Conservation (phyloP, 495 filamentous ascomycete species). For the Elasticomyces elasticus region DNA sequence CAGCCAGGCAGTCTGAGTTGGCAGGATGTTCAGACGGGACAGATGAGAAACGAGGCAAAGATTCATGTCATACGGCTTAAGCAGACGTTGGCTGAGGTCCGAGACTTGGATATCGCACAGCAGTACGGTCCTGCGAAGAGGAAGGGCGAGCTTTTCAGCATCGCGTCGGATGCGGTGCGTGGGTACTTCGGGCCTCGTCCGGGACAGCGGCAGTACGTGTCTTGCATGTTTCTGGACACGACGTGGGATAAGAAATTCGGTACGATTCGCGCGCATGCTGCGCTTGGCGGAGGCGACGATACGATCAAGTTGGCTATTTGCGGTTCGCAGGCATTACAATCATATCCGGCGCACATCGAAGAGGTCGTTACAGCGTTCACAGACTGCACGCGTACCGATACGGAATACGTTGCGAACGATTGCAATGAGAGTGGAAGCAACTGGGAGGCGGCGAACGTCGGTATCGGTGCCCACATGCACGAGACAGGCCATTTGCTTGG, state of each 20-base stretch:
- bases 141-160: constrained; percentile 60
- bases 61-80: constrained; percentile 70
- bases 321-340: constrained; percentile 80
- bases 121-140: constrained; percentile 58
- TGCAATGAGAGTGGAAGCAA: constrained; percentile 73
- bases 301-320: constrained; percentile 78
- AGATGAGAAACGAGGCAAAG: constrained; percentile 80
- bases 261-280: constrained; percentile 69
- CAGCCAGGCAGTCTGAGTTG: constrained; percentile 63
- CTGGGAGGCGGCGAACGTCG: constrained; percentile 85
- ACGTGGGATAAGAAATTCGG: constrained; percentile 71
- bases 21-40: constrained; percentile 54
- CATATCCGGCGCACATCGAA: constrained; percentile 73
- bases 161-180: constrained; percentile 65
- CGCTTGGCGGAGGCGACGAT: constrained; percentile 56
- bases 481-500: constrained; percentile 82
- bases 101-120: constrained; percentile 69
- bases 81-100: constrained; percentile 76
- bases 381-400: constrained; percentile 82
- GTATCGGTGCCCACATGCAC: constrained; percentile 85
- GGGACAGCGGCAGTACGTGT: constrained; percentile 77
- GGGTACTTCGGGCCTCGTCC: constrained; percentile 61
- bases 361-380: constrained; percentile 77
- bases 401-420: constrained; percentile 70
- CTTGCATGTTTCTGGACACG: constrained; percentile 69